Evolutionary conservation across 2,329 filamentous ascomycete species (phyloP).

Genomic region (Fusarium bulbicola): DNA sequence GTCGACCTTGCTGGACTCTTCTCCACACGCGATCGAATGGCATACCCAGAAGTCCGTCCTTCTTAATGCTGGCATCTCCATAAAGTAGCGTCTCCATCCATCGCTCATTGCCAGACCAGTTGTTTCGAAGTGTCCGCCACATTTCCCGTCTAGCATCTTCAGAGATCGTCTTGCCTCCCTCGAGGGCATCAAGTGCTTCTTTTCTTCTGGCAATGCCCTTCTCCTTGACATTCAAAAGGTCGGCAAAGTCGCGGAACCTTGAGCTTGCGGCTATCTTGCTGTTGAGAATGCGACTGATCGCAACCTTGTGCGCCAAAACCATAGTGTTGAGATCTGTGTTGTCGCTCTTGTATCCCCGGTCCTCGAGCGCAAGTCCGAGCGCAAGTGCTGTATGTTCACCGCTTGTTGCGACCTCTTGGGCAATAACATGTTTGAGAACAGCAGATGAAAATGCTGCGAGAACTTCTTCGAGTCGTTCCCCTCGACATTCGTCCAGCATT

Average conservation of each 20-base stretch:
- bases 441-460: slow-evolving; percentile 84
- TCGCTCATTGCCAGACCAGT: slow-evolving; percentile 80
- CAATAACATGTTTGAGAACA: slow-evolving; percentile 76
- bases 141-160: slow-evolving; percentile 59
- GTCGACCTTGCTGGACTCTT: slow-evolving; percentile 67
- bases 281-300: slow-evolving; percentile 67
- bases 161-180: slow-evolving; percentile 48
- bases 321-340: slow-evolving; percentile 69
- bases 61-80: slow-evolving; percentile 66
- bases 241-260: slow-evolving; percentile 70
- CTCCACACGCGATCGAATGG: slow-evolving; percentile 78
- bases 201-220: slow-evolving; percentile 63
- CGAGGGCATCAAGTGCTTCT: slow-evolving; percentile 53
- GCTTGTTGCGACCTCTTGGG: slow-evolving; percentile 51
- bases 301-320: slow-evolving; percentile 76
- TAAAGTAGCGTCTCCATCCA: slow-evolving; percentile 78
- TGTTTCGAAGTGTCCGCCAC: slow-evolving; percentile 70
- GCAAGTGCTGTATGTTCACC: slow-evolving; percentile 58
- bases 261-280: slow-evolving; percentile 67
- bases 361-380: slow-evolving; percentile 66
- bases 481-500: slow-evolving; percentile 96
- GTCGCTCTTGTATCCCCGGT: slow-evolving; percentile 64
- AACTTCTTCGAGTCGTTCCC: slow-evolving; percentile 88
- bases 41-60: slow-evolving; percentile 70
- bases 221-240: slow-evolving; percentile 71